Evolutionary conservation across 148 eudicot species (phyloP), one percentile per base, ranked within the genome.

Genomic region (Diospyros lotus): DNA sequence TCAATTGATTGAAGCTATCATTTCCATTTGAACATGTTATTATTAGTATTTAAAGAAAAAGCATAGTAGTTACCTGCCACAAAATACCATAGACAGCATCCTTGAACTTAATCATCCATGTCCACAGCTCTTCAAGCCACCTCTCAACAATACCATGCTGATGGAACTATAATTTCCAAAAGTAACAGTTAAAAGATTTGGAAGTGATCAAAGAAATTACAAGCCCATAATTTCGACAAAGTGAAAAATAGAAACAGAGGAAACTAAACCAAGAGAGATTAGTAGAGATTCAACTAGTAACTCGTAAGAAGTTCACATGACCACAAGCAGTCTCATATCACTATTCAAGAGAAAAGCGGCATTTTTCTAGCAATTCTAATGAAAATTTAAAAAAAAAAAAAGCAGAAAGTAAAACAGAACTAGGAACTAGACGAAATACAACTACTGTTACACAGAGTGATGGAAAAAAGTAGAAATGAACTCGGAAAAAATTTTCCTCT

Each of bases 101-200:
- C 82, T 86, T 90, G 76, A 87, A 89, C 78, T 82, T 89, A 61
- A 79, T 58, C 92, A 92, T 85, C 86, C 89, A 84, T 64, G 80
- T 77, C 98, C 97, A 95, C n/a, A 88, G 83, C 74, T 89, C 94
- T 74, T 88, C 91, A 72, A 85, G 87, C 97, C 97, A 90, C 80
- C 89, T 86, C 83, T 92, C 97, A 77, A 92, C 92, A 73, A 82
- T 82, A 85, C 87, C 94, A 80, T 76, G 94, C 74, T 77, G 88
- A 70, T 76, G 88, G 86, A 89, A 90, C 98, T 92, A 84, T 76
- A 87, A 75, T 73, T 55, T 73, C 71, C 75, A 41, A 73, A 77
- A 75, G 73, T 4, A 28, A 70, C 15, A 77, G 64, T 66, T 73
- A 7, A 50, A 58, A 13, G 46, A 62, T 76, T 64, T 64, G 73